Evolutionary conservation across 1,139 yeast species (phyloP).

Genomic region (Protomyces macrosporus): DNA sequence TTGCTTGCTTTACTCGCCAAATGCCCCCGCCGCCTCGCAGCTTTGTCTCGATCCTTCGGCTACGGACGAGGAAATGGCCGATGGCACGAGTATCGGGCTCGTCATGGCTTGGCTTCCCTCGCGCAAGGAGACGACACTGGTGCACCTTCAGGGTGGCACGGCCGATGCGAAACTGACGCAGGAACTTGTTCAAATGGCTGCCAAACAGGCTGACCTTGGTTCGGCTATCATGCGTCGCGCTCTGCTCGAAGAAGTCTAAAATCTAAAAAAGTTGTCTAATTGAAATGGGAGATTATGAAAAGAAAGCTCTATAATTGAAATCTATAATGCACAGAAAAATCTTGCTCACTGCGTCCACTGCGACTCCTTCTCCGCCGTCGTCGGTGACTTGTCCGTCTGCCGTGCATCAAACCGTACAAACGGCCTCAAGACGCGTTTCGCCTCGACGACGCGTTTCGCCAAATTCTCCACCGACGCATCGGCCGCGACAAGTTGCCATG

Average conservation of each 20-base stretch:
- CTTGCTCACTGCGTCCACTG: background rate
- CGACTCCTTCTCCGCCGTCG: background rate
- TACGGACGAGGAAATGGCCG: background rate
- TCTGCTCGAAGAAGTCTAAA: background rate
- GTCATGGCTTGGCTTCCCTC: background rate
- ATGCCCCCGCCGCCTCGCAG: background rate
- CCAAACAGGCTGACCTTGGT: background rate
- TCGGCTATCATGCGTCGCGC: background rate
- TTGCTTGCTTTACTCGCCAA: background rate
- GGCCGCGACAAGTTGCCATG: conserved; percentile 14
- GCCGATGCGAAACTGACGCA: background rate
- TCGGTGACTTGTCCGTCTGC: background rate
- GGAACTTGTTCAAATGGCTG: background rate
- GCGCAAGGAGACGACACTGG: background rate
- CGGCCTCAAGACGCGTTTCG: conserved; percentile 8
- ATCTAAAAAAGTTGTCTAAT: background rate
- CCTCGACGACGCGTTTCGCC: conserved; percentile 4
- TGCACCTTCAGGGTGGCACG: background rate
- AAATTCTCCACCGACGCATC: conserved; percentile 15
- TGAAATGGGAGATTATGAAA: background rate
- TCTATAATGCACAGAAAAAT: no score
- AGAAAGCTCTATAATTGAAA: no score
- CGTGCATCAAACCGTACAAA: conserved; percentile 5
- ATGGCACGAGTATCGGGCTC: background rate
- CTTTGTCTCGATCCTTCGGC: background rate